Base-by-base conservation (phyloP, 2,329 filamentous ascomycete species). In the Diaporthe aspalathi region DNA sequence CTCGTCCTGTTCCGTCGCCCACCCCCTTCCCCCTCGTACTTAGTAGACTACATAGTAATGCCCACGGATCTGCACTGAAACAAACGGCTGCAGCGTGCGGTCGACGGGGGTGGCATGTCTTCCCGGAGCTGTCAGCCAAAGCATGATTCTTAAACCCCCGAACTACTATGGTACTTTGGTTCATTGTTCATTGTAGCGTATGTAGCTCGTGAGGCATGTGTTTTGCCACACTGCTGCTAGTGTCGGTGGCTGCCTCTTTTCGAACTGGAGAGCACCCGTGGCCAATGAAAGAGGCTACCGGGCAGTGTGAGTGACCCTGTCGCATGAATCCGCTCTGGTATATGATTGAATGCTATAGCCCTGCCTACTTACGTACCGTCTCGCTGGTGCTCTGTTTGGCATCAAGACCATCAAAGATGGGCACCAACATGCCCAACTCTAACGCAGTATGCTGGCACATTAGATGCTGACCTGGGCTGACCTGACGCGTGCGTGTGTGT, bases 321-420 rank as follows among this genome's bases (percentile, higher is more conserved):
- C 56, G 56, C 56, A 62, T 62, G 38, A 62, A 62, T 6, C 8
- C 16, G 27, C n/a, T 22, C 11, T 54, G 65, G 65, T 54, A 54
- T 52, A 54, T 54, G 40, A 17, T 38, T 6, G 24, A 32, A 53
- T 67, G 45, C 47, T 43, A 52, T 54, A 67, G 35, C 22, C 14
- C 0, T 11, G n/a, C 35, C 24, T 45, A 22, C 38, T 38, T 8
- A 20, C 16, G 20, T 16, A 22, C n/a, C 9, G 32, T n/a, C n/a
- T 5, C 2, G 11, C 32, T 40, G 32, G 32, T 45, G 35, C 8
- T 9, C 6, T 63, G n/a, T 45, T 17, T 43, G 40, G 57, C n/a
- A 5, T 43, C 40, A 38, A 32, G 11, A 20, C 32, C 27, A 38
- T 5, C 47, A 24, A 8, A n/a, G 47, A 49, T 24, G 47, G 47